Conservation (phyloP, 352 stramenopile genomes). For the Globisporangium viniferum region DNA sequence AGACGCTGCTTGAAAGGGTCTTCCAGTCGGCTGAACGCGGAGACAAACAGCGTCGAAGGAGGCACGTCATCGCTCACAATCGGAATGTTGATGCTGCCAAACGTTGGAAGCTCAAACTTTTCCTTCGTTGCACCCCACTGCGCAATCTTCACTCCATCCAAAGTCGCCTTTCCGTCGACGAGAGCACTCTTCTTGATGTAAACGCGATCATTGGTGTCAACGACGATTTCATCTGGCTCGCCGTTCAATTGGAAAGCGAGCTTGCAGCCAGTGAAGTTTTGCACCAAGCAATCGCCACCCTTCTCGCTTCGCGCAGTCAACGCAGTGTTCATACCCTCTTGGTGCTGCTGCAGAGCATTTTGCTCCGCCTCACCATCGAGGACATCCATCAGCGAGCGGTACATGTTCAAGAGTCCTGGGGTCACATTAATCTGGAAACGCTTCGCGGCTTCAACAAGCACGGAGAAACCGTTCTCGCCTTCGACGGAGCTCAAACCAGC, state of each 20-base stretch:
- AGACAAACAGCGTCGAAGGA: conserved; percentile 59
- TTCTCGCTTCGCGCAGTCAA: conserved; percentile 36
- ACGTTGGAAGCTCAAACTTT: conserved; percentile 41
- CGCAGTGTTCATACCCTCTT: conserved; percentile 48
- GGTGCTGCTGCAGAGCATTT: conserved; percentile 59
- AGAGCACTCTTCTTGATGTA: conserved; percentile 30
- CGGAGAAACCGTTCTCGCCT: conserved; percentile 60
- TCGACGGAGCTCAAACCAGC: conserved; percentile 47
- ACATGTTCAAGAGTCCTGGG: conserved; percentile 67
- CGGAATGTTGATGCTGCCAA: conserved; percentile 60
- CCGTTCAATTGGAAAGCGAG: conserved; percentile 50
- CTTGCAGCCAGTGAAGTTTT: conserved; percentile 71
- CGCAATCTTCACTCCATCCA: conserved; percentile 57
- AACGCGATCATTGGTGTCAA: conserved; percentile 46
- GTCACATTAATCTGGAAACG: conserved; percentile 79
- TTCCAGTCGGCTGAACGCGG: conserved; percentile 67
- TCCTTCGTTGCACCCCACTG: conserved; percentile 48
- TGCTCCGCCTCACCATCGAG: conserved; percentile 60
- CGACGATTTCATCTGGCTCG: conserved; percentile 26
- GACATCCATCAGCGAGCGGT: conserved; percentile 75
- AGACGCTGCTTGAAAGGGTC: conserved; percentile 58
- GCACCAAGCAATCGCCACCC: conserved; percentile 52
- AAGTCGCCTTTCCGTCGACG: conserved; percentile 30
- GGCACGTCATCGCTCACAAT: conserved; percentile 34
- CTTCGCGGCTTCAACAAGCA: conserved; percentile 61